A percentile compares a stretch with the other conserved stretches of the same genome.
Conservation (phyloP, 2,329 filamentous ascomycete species). For the Tolypocladium sp. region DNA sequence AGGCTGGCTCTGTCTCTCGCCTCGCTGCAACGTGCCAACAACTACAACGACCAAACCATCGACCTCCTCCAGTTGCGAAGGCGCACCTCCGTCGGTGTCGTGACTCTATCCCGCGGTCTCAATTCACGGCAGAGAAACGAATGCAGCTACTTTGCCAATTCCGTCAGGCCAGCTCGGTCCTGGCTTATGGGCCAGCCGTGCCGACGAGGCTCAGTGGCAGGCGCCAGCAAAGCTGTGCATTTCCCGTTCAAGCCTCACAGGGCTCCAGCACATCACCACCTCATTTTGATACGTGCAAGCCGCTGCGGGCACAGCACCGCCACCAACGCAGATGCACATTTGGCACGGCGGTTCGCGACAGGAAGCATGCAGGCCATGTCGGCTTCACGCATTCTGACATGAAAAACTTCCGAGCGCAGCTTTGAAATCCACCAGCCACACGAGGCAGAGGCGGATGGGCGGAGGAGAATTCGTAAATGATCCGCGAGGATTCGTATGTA, state of each 20-base stretch:
- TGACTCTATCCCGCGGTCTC: background rate
- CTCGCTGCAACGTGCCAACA: background rate
- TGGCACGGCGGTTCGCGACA: background rate
- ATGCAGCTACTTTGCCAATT: background rate
- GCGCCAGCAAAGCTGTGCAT: background rate
- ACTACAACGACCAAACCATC: background rate
- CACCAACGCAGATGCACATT: background rate
- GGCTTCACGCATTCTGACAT: background rate
- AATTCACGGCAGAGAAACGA: background rate
- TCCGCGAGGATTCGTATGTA: conserved; percentile 27
- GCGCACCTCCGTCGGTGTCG: background rate
- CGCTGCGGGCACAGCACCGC: background rate
- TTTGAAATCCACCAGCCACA: background rate
- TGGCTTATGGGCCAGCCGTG: background rate
- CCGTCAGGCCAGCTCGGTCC: background rate
- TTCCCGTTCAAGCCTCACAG: background rate
- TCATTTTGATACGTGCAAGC: background rate
- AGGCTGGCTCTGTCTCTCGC: background rate
- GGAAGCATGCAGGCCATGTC: background rate
- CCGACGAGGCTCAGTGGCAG: background rate
- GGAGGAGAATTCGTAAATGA: conserved; percentile 21
- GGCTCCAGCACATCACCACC: background rate
- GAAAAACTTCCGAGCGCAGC: background rate
- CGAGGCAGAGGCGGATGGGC: background rate
- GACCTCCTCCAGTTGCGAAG: background rate